Conservation (phyloP, 1,139 yeast genomes). For the Candida buenavistaensis region DNA sequence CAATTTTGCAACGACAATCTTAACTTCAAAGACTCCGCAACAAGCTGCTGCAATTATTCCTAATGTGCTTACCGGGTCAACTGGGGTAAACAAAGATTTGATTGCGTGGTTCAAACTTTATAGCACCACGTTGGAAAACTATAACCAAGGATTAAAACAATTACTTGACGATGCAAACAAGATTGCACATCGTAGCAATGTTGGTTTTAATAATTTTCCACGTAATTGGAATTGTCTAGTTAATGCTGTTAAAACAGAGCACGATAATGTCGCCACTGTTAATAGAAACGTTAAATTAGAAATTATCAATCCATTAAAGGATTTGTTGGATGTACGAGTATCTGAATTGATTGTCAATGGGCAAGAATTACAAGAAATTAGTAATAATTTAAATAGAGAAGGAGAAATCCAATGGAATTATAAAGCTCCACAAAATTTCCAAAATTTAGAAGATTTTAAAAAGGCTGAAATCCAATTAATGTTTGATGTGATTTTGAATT, state of each 20-base stretch:
- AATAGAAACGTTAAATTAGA: conserved; percentile 56
- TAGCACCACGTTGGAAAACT: conserved; percentile 47
- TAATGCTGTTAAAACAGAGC: conserved; percentile 52
- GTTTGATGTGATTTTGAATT: conserved; percentile 67
- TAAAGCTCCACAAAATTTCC: conserved; percentile 77
- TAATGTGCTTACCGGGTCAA: conserved; percentile 28
- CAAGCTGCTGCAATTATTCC: conserved; percentile 45
- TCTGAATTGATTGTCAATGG: conserved; percentile 43
- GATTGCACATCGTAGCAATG: conserved; percentile 20
- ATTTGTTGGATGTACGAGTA: conserved; percentile 51
- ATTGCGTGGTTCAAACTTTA: conserved; percentile 58
- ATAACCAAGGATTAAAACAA: conserved; percentile 51
- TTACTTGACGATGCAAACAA: conserved; percentile 32
- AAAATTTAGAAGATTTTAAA: conserved; percentile 76
- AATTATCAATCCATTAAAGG: conserved; percentile 54
- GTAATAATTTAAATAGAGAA: conserved; percentile 24
- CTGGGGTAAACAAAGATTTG: conserved; percentile 33
- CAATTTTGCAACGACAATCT: conserved; percentile 38
- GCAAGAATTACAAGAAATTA: conserved; percentile 42
- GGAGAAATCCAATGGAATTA: conserved; percentile 64
- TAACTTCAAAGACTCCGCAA: conserved; percentile 44
- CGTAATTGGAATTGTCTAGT: conserved; percentile 59
- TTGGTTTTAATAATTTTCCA: conserved; percentile 55
- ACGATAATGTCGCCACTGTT: conserved; percentile 51
- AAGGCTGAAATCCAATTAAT: conserved; percentile 62